Evolutionary conservation across 106 monocot species (phyloP), one percentile per base, ranked within the genome.

Genomic region (Chionographis japonica): DNA sequence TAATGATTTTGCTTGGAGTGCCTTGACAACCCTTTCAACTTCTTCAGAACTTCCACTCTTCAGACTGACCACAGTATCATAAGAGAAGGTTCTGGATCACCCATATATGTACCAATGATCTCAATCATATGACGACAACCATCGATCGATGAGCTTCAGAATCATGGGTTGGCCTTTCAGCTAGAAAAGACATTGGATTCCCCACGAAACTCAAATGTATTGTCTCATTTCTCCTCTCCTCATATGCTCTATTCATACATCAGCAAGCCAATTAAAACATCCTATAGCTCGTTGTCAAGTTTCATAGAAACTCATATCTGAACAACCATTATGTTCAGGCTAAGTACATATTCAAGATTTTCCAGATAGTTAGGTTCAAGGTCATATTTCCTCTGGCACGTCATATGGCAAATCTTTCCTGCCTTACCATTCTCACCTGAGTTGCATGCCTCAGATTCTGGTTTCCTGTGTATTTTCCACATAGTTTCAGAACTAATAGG

Each of bases 51-150:
- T 85, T 50, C 72, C 92, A 49, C 72, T 78, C 12, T 79, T 92
- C 60, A 97, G 40, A 69, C 62, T 97, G 19, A 97, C 72, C 54
- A 97, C 40, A 12, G 90, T 76, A 71, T 97, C 97, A 64, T 84
- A 86, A 41, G 86, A 80, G 0, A 73, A 74, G 4, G 69, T 80
- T 68, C 71, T 90, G 60, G 83, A 67, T 2, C 97, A 87, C 13
- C 78, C 87, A 73, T 87, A 87, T 89, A 97, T 92, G 78, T 85
- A 97, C 97, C 97, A 97, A 62, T 97, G 92, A 17, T 92, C 92
- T 46, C 90, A 37, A 54, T 83, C 80, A 40, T 85, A 82, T 20
- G 66, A 65, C 3, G 89, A 87, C 39, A 87, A 52, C 92, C 97
- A 97, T 57, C 92, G 74, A 67, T 92, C 85, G 35, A 92, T 81